Evolutionary conservation across 306 rosid species (phyloP).

Genomic region (Pterocarpus macrocarpus): DNA sequence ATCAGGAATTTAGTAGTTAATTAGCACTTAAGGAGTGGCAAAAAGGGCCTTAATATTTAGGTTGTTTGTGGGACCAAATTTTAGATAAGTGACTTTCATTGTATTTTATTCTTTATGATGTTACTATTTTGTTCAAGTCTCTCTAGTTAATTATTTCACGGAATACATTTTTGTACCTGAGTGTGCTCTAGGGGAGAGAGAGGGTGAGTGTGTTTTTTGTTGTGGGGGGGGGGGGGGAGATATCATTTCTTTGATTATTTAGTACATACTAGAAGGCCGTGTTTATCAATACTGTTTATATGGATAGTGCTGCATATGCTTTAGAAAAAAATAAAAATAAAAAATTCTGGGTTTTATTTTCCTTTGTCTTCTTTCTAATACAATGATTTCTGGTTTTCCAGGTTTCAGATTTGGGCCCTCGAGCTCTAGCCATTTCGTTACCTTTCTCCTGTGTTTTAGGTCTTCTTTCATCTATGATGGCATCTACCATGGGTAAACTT

Average conservation of each 20-base stretch:
- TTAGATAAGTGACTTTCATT: conserved; percentile 2
- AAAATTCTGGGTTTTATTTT: background rate
- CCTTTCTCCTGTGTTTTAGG: conserved; percentile 85
- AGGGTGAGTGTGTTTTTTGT: background rate
- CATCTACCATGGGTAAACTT: conserved; percentile 83
- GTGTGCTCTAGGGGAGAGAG: background rate
- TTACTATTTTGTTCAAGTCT: background rate
- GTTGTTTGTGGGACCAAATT: conserved; percentile 14
- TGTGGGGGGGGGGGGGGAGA: background rate
- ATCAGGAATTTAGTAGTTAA: conserved; percentile 2
- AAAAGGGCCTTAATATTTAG: background rate
- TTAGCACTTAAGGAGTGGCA: background rate
- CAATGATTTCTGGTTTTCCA: conserved; percentile 54
- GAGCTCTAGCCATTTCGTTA: conserved; percentile 82
- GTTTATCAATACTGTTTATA: background rate
- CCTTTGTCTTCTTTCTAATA: conserved; percentile 27
- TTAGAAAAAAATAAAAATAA: no score
- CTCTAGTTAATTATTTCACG: background rate
- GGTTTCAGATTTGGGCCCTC: conserved; percentile 86
- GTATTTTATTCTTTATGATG: background rate
- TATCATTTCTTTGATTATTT: conserved; percentile 13
- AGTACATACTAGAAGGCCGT: conserved; percentile 18
- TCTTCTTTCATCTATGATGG: conserved; percentile 75
- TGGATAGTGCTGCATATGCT: conserved; percentile 25
- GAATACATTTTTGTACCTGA: background rate